Conservation (phyloP, 352 stramenopile genomes). For the Pythium oligandrum region DNA sequence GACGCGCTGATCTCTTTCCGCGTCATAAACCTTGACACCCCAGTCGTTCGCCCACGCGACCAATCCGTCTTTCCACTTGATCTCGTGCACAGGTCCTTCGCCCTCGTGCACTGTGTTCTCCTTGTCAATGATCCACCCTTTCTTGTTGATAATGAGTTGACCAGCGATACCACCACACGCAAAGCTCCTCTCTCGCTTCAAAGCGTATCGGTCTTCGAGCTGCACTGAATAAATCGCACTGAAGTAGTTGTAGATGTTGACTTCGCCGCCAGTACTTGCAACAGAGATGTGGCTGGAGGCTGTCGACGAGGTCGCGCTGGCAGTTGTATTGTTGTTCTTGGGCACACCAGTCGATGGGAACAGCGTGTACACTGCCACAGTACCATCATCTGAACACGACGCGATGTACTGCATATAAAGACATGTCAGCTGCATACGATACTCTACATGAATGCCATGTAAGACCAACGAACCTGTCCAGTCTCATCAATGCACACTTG, state of each 20-base stretch:
- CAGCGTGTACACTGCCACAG: slow-evolving; percentile 74
- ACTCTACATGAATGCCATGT: not conserved
- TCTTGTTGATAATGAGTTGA: slow-evolving; percentile 83
- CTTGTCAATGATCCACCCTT: slow-evolving; percentile 87
- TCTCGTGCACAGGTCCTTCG: slow-evolving; percentile 73
- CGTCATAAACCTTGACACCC: slow-evolving; percentile 84
- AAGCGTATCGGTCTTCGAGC: slow-evolving; percentile 70
- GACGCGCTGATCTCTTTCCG: slow-evolving; percentile 63
- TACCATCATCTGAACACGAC: slow-evolving; percentile 82
- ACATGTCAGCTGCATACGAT: not conserved
- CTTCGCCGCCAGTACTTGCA: slow-evolving; percentile 67
- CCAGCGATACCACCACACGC: slow-evolving; percentile 73
- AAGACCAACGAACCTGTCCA: slow-evolving; percentile 29
- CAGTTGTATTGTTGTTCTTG: not conserved
- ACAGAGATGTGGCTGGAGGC: slow-evolving; percentile 33
- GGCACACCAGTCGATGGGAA: slow-evolving; percentile 33
- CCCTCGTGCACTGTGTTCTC: slow-evolving; percentile 81
- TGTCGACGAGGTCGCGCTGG: not conserved
- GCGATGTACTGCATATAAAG: slow-evolving; percentile 58
- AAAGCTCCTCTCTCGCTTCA: slow-evolving; percentile 80
- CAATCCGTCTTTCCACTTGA: slow-evolving; percentile 75
- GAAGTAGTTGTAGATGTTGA: slow-evolving; percentile 90
- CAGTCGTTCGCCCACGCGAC: slow-evolving; percentile 85
- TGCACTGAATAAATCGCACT: slow-evolving; percentile 77
- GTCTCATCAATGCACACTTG: slow-evolving; percentile 83